These are phyloP conservation scores for Kodamaea hsintzibuensis DNA, from an alignment of 805 yeast genomes.

Conservation along the genomic window DNA sequence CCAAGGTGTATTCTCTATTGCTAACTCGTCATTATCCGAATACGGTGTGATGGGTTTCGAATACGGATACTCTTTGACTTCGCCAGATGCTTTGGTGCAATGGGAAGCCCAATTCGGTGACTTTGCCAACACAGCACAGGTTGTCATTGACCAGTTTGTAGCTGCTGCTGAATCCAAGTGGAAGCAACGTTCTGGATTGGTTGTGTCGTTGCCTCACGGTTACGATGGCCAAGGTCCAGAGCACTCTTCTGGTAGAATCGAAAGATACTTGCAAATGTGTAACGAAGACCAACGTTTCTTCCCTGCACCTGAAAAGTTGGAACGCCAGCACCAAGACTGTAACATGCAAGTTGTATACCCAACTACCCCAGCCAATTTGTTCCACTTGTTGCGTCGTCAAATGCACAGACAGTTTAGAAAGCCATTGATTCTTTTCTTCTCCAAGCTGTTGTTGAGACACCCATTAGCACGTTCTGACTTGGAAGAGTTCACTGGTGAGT, in stretches of 20 bases:
- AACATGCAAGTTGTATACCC: slow-evolving; percentile 98
- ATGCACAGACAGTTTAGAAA: slow-evolving; percentile 99
- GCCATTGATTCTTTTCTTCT: slow-evolving; percentile 84
- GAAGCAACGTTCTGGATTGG: slow-evolving; percentile 98
- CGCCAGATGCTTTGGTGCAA: slow-evolving; percentile 94
- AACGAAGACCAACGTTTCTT: slow-evolving; percentile 93
- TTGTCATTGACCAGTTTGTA: slow-evolving; percentile 92
- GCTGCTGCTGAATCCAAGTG: slow-evolving; percentile 97
- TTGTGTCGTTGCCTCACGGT: slow-evolving; percentile 96
- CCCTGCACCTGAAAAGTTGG: slow-evolving; percentile 87
- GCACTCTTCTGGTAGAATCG: slow-evolving; percentile 97
- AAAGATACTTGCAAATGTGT: slow-evolving; percentile 92
- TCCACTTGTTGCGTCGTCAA: slow-evolving; percentile 97
- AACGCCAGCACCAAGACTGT: slow-evolving; percentile 98
- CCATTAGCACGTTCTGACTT: slow-evolving; percentile 91
- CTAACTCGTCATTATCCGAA: slow-evolving; percentile 95
- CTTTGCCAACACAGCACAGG: slow-evolving; percentile 99
- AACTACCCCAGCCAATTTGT: slow-evolving; percentile 93
- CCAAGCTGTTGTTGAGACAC: slow-evolving; percentile 92
- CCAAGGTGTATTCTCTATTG: slow-evolving; percentile 84
- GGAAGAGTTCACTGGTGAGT: slow-evolving; percentile 84
- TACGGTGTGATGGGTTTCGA: slow-evolving; percentile 99
- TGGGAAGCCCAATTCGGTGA: slow-evolving; percentile 99
- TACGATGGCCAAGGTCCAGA: slow-evolving; percentile 99
- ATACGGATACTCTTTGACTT: slow-evolving; percentile 96